Percentiles rank a stretch among this genome's conserved stretches.
These are phyloP conservation scores for Dovyalis caffra DNA, from an alignment of 345 rosid genomes.

Conservation along the genomic window DNA sequence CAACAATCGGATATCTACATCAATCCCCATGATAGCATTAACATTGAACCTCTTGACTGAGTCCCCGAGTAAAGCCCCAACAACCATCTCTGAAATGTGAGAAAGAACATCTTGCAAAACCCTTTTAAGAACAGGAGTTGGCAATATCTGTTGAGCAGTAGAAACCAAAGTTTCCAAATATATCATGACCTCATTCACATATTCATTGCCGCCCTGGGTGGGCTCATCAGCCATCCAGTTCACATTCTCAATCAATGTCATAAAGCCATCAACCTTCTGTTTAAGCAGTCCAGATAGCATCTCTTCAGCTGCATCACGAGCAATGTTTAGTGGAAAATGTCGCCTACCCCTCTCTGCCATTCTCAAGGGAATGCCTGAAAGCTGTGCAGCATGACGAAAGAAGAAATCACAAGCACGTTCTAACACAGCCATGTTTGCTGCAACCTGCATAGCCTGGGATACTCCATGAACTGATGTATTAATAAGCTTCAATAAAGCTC, in stretches of 20 bases:
- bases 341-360: slow-evolving; percentile 96
- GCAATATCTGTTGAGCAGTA: slow-evolving; percentile 95
- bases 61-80: slow-evolving; percentile 65
- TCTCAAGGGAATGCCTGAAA: slow-evolving; percentile 84
- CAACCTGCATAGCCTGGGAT: slow-evolving; percentile 95
- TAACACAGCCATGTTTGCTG: slow-evolving; percentile 94
- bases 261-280: slow-evolving; percentile 85
- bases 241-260: slow-evolving; percentile 86
- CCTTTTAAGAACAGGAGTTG: slow-evolving; percentile 70
- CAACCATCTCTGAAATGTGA: slow-evolving; percentile 81
- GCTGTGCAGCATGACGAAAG: slow-evolving; percentile 93
- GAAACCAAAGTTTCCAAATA: slow-evolving; percentile 91
- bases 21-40: slow-evolving; percentile 78
- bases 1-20: slow-evolving; percentile 73
- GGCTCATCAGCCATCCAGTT: slow-evolving; percentile 94
- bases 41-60: slow-evolving; percentile 77
- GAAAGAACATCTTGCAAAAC: slow-evolving; percentile 77
- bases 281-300: slow-evolving; percentile 90
- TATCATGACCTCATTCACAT: slow-evolving; percentile 88
- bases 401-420: slow-evolving; percentile 99
- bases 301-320: slow-evolving; percentile 90
- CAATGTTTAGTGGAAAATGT: slow-evolving; percentile 80
- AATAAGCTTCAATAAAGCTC: slow-evolving; percentile 75
- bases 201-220: slow-evolving; percentile 78
- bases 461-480: slow-evolving; percentile 79